A percentile compares a stretch with the other conserved stretches of the same genome.
Conservation (phyloP, 2,329 filamentous ascomycete genomes). For the Lasiodiplodia citricola region DNA sequence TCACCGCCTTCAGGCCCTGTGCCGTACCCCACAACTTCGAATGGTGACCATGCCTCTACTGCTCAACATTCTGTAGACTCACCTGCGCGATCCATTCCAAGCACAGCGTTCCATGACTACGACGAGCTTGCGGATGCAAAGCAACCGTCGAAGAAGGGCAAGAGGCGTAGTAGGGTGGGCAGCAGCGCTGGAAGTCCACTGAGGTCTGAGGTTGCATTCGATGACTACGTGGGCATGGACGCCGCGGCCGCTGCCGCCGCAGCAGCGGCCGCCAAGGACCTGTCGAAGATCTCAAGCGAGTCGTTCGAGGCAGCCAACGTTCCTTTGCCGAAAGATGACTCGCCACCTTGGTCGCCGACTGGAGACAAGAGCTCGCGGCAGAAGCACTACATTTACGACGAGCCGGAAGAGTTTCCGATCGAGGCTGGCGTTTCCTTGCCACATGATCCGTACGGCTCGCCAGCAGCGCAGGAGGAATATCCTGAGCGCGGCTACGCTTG, state of each 20-base stretch:
- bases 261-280: neutral
- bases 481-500: conserved; percentile 16
- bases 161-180: conserved; percentile 50
- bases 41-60: conserved; percentile 1
- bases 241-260: neutral
- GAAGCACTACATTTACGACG: conserved; percentile 20
- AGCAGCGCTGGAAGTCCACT: conserved; percentile 28
- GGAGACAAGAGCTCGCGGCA: conserved; percentile 3
- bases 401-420: conserved; percentile 16
- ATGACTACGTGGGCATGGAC: conserved; percentile 47
- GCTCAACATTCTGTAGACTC: neutral
- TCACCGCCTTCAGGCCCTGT: neutral
- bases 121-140: conserved; percentile 43
- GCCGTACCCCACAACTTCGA: neutral
- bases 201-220: conserved; percentile 45
- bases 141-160: conserved; percentile 53
- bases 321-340: conserved; percentile 24
- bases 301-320: conserved; percentile 15
- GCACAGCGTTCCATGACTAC: conserved; percentile 41
- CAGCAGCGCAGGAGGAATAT: neutral
- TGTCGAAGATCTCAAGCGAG: conserved; percentile 8
- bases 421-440: neutral
- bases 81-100: conserved; percentile 34
- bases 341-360: neutral
- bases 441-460: conserved; percentile 2